Evolutionary conservation across 257 asterid species (phyloP), one percentile per base, ranked within the genome.

Genomic region (Petunia secreta): DNA sequence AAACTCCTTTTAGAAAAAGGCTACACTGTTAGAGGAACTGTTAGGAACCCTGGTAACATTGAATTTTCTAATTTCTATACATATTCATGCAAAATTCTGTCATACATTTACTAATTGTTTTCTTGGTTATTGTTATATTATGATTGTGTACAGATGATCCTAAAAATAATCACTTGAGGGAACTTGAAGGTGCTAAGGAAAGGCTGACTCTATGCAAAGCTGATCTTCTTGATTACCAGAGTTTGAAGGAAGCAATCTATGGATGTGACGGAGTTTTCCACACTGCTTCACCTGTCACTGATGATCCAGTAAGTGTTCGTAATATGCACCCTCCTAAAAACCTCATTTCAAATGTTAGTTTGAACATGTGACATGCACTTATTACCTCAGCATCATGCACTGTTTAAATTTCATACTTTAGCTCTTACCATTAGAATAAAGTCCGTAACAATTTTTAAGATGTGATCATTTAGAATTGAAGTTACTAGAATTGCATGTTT

Each of bases 181-280:
- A 85, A 87, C 89, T 95, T 37, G 97, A 92, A 86, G 99, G 98
- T 71, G 98, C 99, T 3, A 80, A 86, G n/a, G 98, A 92, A 86
- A 89, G 99, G 82, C 77, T 96, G 82, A 89, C 87, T 71, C 86
- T 96, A 39, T 82, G 88, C 81, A 88, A 78, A 85, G 98, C 96
- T 37, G 94, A 96, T 80, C 98, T 96, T 66, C 88, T 91, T 75
- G 97, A 91, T 82, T 96, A 92, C 59, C 90, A 86, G 83, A 92
- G 97, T 62, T 84, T 96, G 63, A 85, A 84, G 40, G 91, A 86
- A 73, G 98, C 98, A 50, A 96, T 96, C 82, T 79, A 90, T 66
- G 98, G 97, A 64, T 94, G 99, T 86, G 97, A 91, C 84, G 99
- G 99, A 1, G 97, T 96, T 83, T 94, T 96, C 89, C 99, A 96